phyloP scores from a whole-genome alignment of 1,139 yeast species.

The Kodamaea arcana region DNA sequence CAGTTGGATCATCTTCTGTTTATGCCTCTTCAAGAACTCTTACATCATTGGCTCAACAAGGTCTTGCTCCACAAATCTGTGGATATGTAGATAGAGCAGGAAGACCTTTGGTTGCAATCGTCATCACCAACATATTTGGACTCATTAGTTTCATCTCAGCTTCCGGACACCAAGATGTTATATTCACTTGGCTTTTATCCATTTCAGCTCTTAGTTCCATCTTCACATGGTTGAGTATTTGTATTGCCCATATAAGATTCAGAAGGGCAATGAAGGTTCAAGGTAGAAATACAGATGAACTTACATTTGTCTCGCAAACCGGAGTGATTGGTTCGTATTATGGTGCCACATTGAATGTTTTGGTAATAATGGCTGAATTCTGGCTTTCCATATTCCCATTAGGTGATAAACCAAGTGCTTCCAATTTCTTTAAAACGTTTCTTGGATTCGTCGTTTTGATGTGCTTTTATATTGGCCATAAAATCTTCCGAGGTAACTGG shows the following conservation, averaged over 20 bases:
- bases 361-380: conserved; percentile 56
- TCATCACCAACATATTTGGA: conserved; percentile 27
- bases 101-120: conserved; percentile 28
- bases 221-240: conserved; percentile 39
- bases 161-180: conserved; percentile 27
- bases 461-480: conserved; percentile 37
- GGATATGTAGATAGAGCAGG: conserved; percentile 26
- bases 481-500: conserved; percentile 37
- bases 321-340: conserved; percentile 53
- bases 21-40: conserved; percentile 26
- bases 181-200: conserved; percentile 36
- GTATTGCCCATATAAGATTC: conserved; percentile 35
- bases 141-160: conserved; percentile 29
- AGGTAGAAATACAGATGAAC: conserved; percentile 43
- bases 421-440: conserved; percentile 32
- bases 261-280: conserved; percentile 30
- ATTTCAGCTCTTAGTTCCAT: conserved; percentile 38
- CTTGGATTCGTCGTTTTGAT: conserved; percentile 37
- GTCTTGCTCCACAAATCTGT: conserved; percentile 23
- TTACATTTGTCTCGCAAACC: conserved; percentile 51
- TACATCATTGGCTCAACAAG: conserved; percentile 23
- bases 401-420: conserved; percentile 32
- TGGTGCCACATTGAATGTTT: conserved; percentile 42
- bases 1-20: conserved; percentile 37
- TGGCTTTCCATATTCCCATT: conserved; percentile 39